These are phyloP conservation scores for Coemansia sp. DNA, from an alignment of 192 early-diverging fungal genomes.

Conservation along the genomic window DNA sequence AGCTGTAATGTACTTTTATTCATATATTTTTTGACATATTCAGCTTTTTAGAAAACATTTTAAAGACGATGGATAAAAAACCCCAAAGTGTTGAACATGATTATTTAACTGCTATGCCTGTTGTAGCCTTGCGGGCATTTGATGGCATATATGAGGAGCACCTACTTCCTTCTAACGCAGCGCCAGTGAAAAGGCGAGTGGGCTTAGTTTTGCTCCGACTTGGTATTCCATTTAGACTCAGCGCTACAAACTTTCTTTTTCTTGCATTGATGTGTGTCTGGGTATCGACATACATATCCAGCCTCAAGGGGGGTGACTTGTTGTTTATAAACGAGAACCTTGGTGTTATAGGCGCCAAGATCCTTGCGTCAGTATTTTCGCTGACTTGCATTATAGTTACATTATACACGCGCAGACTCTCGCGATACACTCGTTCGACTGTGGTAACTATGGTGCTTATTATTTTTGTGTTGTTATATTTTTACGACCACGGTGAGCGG, in stretches of 20 bases:
- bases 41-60: no score
- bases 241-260: background rate
- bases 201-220: no score
- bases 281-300: conserved; percentile 11
- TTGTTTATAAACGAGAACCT: conserved; percentile 56
- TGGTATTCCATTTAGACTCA: no score
- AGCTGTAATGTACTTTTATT: no score
- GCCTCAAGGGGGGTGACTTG: conserved; percentile 53
- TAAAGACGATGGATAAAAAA: no score
- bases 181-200: no score
- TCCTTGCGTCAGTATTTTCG: conserved; percentile 48
- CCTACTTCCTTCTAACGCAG: no score
- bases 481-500: conserved; percentile 59
- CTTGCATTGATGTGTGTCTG: conserved; percentile 4
- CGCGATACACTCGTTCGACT: conserved; percentile 17
- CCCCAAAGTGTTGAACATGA: no score
- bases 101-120: no score
- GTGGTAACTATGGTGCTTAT: conserved; percentile 2
- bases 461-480: conserved; percentile 37
- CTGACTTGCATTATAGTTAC: conserved; percentile 45
- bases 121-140: no score
- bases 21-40: no score
- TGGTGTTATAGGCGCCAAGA: conserved; percentile 46
- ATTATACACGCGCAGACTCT: conserved; percentile 50
- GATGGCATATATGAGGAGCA: no score